Percentiles rank a stretch among this genome's conserved stretches.
Conservation (phyloP, 2,329 filamentous ascomycete genomes). For the Mycosphaerella arachidis region DNA sequence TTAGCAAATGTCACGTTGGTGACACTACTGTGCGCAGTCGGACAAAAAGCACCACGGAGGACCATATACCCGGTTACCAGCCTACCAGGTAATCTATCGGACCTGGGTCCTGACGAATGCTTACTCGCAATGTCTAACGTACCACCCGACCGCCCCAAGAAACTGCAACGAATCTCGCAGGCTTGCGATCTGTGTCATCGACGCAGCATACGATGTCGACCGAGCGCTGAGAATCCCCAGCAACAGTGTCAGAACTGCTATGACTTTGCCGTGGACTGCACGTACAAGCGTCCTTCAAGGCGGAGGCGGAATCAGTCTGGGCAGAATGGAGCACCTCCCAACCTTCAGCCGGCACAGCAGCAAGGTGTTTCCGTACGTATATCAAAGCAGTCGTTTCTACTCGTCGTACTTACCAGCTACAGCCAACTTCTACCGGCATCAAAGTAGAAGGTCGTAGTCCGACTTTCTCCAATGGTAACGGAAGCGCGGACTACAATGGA, state of each 20-base stretch:
- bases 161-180: slow-evolving; percentile 35
- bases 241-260: slow-evolving; percentile 47
- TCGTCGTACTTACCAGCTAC: background rate
- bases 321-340: slow-evolving; percentile 19
- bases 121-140: background rate
- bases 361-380: slow-evolving; percentile 6
- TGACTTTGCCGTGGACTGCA: slow-evolving; percentile 49
- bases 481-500: slow-evolving; percentile 18
- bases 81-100: background rate
- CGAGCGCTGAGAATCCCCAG: slow-evolving; percentile 32
- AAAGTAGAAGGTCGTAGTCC: slow-evolving; percentile 14
- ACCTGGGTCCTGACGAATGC: background rate
- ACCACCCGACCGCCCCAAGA: slow-evolving; percentile 30
- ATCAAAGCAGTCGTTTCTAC: background rate
- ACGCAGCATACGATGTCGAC: slow-evolving; percentile 44
- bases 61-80: background rate
- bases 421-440: slow-evolving; percentile 17
- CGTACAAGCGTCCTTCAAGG: slow-evolving; percentile 44
- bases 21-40: background rate
- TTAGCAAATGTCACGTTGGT: background rate
- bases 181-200: slow-evolving; percentile 49
- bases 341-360: slow-evolving; percentile 23
- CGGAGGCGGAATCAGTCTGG: slow-evolving; percentile 28
- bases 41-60: background rate
- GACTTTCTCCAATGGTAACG: background rate